A percentile compares a stretch with the other conserved stretches of the same genome.
Evolutionary conservation across 2,329 filamentous ascomycete species (phyloP).

Genomic region (Eutypella sp.): DNA sequence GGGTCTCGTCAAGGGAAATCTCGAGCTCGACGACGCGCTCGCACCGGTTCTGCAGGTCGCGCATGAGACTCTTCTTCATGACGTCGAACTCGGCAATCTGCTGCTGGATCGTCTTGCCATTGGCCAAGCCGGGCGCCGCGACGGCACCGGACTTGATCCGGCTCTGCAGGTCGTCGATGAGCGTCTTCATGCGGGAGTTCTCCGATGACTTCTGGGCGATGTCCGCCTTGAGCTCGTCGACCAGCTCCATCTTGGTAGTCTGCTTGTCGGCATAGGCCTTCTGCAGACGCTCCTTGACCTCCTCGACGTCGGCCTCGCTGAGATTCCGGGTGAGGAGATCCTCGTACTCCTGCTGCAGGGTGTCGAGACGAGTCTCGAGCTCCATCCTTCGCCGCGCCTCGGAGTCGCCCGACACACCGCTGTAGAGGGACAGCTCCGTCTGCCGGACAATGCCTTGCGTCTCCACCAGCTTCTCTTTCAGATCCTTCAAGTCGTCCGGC

Average conservation of each 20-base stretch:
- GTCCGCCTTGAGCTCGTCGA: conserved; percentile 72
- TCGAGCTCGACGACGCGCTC: conserved; percentile 97
- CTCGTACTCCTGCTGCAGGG: conserved; percentile 79
- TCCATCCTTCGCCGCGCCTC: conserved; percentile 67
- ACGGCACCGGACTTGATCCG: conserved; percentile 59
- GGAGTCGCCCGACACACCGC: conserved; percentile 58
- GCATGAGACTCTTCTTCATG: conserved; percentile 99
- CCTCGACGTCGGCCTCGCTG: conserved; percentile 71
- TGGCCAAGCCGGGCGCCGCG: conserved; percentile 56
- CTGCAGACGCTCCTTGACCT: conserved; percentile 75
- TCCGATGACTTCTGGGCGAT: conserved; percentile 74
- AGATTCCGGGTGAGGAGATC: conserved; percentile 76
- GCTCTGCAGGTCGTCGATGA: conserved; percentile 75
- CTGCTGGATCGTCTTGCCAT: conserved; percentile 91
- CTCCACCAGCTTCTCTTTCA: conserved; percentile 76
- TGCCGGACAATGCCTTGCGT: conserved; percentile 91
- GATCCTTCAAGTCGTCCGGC: conserved; percentile 71
- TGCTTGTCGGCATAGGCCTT: conserved; percentile 72
- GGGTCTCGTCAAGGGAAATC: conserved; percentile 93
- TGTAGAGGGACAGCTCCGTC: conserved; percentile 80
- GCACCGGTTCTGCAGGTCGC: conserved; percentile 95
- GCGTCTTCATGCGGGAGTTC: conserved; percentile 71
- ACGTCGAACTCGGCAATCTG: conserved; percentile 98
- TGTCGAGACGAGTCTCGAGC: conserved; percentile 69
- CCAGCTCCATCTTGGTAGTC: conserved; percentile 66